These are phyloP conservation scores for Medicago arabica DNA, from an alignment of 306 rosid genomes.

Conservation along the genomic window DNA sequence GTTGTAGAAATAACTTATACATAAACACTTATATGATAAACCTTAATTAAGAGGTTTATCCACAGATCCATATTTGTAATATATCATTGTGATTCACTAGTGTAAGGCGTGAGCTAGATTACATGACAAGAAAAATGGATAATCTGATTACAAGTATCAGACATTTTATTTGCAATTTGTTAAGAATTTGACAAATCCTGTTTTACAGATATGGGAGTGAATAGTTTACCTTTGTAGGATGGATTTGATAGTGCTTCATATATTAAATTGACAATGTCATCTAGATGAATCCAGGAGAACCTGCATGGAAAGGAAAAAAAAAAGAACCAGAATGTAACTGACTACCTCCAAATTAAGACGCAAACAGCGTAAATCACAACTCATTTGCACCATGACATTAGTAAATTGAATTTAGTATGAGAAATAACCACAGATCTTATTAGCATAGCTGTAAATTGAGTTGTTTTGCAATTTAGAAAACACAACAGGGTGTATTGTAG, in stretches of 20 bases:
- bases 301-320: slow-evolving; percentile 41
- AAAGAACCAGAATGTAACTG: slow-evolving; percentile 15
- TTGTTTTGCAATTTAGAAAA: slow-evolving; percentile 8
- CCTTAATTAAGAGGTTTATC: no score
- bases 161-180: neutral
- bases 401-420: neutral
- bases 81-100: no score
- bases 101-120: no score
- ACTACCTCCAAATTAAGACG: slow-evolving; percentile 10
- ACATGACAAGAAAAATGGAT: no score
- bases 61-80: no score
- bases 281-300: slow-evolving; percentile 99
- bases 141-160: no score
- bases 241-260: slow-evolving; percentile 91
- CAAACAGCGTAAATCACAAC: slow-evolving; percentile 8
- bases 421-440: neutral
- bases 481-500: neutral
- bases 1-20: no score
- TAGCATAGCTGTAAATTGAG: slow-evolving; percentile 7
- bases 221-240: slow-evolving; percentile 72
- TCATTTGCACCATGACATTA: slow-evolving; percentile 23
- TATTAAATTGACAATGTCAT: slow-evolving; percentile 86
- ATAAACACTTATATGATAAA: no score
- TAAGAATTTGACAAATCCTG: neutral
- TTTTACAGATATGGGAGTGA: slow-evolving; percentile 25